Evolutionary conservation across 257 asterid species (phyloP), one percentile per base, ranked within the genome.

Genomic region (Thymus mandschuricus): DNA sequence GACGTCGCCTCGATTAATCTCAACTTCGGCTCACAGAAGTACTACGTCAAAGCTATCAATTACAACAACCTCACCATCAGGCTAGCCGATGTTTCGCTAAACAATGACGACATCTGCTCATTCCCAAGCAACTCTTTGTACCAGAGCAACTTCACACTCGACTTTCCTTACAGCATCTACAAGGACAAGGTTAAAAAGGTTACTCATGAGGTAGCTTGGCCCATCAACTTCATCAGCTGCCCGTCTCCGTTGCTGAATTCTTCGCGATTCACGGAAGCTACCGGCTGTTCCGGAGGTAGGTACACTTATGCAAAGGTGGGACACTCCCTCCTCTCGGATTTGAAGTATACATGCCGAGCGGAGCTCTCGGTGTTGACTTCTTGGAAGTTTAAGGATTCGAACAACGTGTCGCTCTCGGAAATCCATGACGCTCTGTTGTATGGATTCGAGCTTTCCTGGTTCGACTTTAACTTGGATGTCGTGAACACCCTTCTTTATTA

Each of bases 61-160:
- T 73, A 77, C 34, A 35, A 7, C 10, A 52, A 59, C 60, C 64
- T n/a, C 60, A 72, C 79, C 11, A 80, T 85, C 15, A 75, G 79
- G 10, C 11, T 74, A 0, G 64, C 6, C 74, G 82, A 81, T n/a
- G 71, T 71, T 44, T 60, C 70, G 31, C 13, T 76, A 58, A 27
- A 62, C 30, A 72, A 46, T 46, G n/a, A 78, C 1, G 30, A 63
- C 51, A 55, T 35, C 13, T 77, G 81, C 63, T 57, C 64, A 49
- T 50, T 50, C 4, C 71, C 38, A 12, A 56, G 29, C 38, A 28
- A 8, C 29, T 56, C 61, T 28, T 12, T n/a, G 9, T 29, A 56
- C 10, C 10, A 29, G 28, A 13, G 1, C 5, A 50, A 50, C 29
- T 50, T 50, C 28, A 5, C 56, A 21, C 21, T 21, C 0, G 21